Percentiles rank a stretch among this genome's conserved stretches.
phyloP scores from a whole-genome alignment of 768 basidiomycete genomes.

The Hebeloma cylindrosporum region DNA sequence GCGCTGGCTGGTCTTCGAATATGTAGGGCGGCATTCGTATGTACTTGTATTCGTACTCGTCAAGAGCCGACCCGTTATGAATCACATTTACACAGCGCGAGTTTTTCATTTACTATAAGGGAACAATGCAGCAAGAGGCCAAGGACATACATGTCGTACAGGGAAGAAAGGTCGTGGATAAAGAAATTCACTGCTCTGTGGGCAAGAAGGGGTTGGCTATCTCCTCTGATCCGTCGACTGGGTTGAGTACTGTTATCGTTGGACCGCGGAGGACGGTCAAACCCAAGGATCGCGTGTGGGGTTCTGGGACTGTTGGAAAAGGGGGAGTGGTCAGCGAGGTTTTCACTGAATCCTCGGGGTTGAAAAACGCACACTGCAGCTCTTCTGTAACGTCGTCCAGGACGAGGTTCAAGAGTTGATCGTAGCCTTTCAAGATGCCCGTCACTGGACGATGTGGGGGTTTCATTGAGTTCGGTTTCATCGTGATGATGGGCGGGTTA shows the following conservation, averaged over 20 bases:
- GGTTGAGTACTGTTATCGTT: constrained; percentile 90
- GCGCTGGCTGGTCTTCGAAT: no score
- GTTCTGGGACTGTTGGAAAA: constrained; percentile 57
- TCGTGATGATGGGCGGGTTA: not conserved
- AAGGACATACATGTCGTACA: constrained; percentile 11
- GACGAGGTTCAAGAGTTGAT: constrained; percentile 95
- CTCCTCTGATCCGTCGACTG: constrained; percentile 93
- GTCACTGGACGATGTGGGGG: constrained; percentile 55
- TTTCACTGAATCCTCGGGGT: not conserved
- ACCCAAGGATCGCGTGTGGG: constrained; percentile 67
- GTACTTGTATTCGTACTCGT: constrained; percentile 16
- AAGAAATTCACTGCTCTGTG: constrained; percentile 50
- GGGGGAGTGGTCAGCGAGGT: not conserved
- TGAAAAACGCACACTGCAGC: constrained; percentile 21
- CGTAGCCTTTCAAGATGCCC: constrained; percentile 92
- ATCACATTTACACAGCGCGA: constrained; percentile 10
- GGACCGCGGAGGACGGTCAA: constrained; percentile 91
- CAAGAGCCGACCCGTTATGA: constrained; percentile 12
- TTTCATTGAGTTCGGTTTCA: constrained; percentile 6
- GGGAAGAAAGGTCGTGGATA: constrained; percentile 1
- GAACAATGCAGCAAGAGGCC: constrained; percentile 3
- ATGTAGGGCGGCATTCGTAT: no score
- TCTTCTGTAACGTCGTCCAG: constrained; percentile 94
- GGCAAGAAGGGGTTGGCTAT: constrained; percentile 86
- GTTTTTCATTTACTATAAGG: no score